Conservation (phyloP, 352 stramenopile genomes). For the Globisporangium carolinianum region DNA sequence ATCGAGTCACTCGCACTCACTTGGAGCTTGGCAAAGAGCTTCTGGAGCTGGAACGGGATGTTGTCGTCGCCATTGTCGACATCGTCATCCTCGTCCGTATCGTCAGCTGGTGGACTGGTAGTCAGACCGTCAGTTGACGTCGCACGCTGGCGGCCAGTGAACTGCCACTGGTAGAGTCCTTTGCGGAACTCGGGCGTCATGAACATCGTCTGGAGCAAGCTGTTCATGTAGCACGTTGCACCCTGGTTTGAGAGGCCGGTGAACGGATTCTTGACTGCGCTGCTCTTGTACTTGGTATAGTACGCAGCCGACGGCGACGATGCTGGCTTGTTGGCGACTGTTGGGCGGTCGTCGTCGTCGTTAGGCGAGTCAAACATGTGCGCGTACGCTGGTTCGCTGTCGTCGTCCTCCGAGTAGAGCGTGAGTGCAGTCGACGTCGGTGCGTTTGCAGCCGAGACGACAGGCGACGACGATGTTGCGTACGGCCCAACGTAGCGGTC, state of each 20-base stretch:
- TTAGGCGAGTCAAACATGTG: slow-evolving; percentile 45
- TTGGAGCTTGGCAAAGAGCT: slow-evolving; percentile 88
- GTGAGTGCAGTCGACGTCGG: slow-evolving; percentile 38
- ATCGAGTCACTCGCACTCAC: slow-evolving; percentile 63
- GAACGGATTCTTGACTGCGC: slow-evolving; percentile 32
- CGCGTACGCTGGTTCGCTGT: slow-evolving; percentile 25
- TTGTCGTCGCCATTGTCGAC: slow-evolving; percentile 65
- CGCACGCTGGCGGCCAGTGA: slow-evolving; percentile 9
- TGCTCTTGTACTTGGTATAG: slow-evolving; percentile 1
- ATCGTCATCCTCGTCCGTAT: slow-evolving; percentile 20
- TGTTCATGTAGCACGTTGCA: slow-evolving; percentile 94
- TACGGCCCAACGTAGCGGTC: slow-evolving; percentile 12
- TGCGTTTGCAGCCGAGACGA: slow-evolving; percentile 3
- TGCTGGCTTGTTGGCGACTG: slow-evolving; percentile 2
- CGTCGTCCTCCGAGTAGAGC: slow-evolving; percentile 29
- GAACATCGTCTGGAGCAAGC: slow-evolving; percentile 88
- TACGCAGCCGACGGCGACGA: slow-evolving; percentile 13
- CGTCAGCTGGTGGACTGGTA: slow-evolving; percentile 14
- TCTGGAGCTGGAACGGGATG: slow-evolving; percentile 88
- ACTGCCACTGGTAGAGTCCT: slow-evolving; percentile 69
- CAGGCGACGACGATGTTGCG: slow-evolving; percentile 2
- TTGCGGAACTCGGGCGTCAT: slow-evolving; percentile 86
- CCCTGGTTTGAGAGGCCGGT: slow-evolving; percentile 87
- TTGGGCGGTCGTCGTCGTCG: slow-evolving; percentile 8
- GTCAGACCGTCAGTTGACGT: neutral